phyloP scores from a whole-genome alignment of 2,329 filamentous ascomycete species.

The Apiospora saccharicola region DNA sequence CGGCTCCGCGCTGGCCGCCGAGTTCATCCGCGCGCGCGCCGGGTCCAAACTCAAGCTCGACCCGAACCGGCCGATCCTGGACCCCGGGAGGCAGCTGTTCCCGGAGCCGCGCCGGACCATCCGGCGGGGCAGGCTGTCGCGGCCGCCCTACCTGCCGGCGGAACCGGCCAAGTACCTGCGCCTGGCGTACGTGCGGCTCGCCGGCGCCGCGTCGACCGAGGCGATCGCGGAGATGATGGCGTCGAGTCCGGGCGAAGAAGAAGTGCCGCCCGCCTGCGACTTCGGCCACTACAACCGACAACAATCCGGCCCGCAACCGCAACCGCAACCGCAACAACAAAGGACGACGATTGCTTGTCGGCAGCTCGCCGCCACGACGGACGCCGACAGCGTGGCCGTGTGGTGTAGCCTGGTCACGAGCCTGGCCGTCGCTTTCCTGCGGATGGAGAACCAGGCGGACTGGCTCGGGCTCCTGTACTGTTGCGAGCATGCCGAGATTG shows the following conservation, averaged over 20 bases:
- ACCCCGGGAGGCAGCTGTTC: not conserved
- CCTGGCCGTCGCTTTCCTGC: not conserved
- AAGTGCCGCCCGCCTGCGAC: not conserved
- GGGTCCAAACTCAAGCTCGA: too few species aligned
- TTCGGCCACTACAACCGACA: not conserved
- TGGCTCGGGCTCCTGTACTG: not conserved
- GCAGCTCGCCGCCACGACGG: not conserved
- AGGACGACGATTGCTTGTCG: not conserved
- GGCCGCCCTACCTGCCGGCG: not conserved
- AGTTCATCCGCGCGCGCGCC: not conserved
- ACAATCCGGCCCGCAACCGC: not conserved
- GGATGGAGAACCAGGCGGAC: too few species aligned
- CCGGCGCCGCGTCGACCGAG: not conserved
- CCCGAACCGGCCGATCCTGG: not conserved
- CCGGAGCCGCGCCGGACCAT: not conserved
- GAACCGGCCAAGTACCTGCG: not conserved
- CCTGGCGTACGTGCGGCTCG: too few species aligned
- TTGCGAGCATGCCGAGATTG: not conserved
- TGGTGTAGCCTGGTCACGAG: not conserved
- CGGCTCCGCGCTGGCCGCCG: not conserved
- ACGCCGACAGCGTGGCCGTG: constrained; percentile 1
- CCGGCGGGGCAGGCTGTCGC: not conserved
- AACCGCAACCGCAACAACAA: not conserved
- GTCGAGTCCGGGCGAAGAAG: too few species aligned
- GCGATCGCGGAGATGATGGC: not conserved